Evolutionary conservation across 1,139 yeast genomes (phyloP), one percentile per base, ranked within the genome.

Genomic region (Sugiyamaella novakii): DNA sequence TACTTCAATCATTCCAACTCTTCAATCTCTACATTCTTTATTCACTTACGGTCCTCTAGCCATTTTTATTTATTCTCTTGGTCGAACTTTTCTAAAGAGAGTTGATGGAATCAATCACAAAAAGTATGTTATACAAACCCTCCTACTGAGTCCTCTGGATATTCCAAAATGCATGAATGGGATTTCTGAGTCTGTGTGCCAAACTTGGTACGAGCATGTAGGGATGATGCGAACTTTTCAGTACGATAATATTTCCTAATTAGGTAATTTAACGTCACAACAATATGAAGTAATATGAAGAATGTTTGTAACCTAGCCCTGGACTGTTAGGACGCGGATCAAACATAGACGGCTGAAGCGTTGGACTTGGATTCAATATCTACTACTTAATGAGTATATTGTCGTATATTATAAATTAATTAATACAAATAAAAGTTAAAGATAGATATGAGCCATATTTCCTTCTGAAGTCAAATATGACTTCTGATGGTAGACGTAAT

Each of bases 21-120:
- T 22, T 34, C 27, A 17, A 7, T 34, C 28, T 14, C 10, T 36
- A 12, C 8, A 22, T n/a, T 7, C 18, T 11, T 12, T 14, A 4
- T 21, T 17, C 40, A 81, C 87, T 76, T 81, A 81, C 86, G 92
- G 95, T 85, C 95, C 95, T 85, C 95, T 84, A 80, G 89, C 94
- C 95, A 86, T 86, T 77, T 78, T 83, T 71, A 40, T 29, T 50
- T 43, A 42, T 48, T 40, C 39, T 35, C 36, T 46, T 36, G 28
- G 34, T 47, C 43, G 40, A 33, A 41, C 38, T 38, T 34, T 34
- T 45, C 38, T 18, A 30, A 37, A 36, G 47, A 30, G 48, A 45
- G 43, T 45, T 33, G 43, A 31, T 39, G 28, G 43, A 39, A 39
- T 39, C 43, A 39, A 39, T 39, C 42, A 38, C 42, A 38, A 29